Conservation (phyloP, 2,329 filamentous ascomycete species). For the Mariannaea elegans region DNA sequence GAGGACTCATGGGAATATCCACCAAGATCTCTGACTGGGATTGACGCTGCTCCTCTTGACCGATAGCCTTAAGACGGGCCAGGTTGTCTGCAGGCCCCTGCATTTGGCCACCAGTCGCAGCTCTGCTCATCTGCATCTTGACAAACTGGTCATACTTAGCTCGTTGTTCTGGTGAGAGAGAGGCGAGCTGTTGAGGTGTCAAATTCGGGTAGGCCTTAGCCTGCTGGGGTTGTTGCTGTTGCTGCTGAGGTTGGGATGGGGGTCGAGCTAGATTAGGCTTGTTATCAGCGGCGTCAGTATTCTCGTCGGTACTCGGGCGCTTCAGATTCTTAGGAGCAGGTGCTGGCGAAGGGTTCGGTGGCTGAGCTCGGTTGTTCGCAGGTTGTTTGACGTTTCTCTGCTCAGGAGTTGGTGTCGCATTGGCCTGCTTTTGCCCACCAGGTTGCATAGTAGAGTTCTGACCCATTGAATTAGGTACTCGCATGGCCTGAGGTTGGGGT, state of each 20-base stretch:
- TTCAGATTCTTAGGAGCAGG: conserved; percentile 58
- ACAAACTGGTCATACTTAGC: conserved; percentile 53
- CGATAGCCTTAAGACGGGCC: conserved; percentile 46
- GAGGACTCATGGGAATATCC: conserved; percentile 57
- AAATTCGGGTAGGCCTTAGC: conserved; percentile 36
- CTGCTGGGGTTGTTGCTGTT: conserved; percentile 4
- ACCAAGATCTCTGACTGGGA: conserved; percentile 51
- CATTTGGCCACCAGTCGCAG: conserved; percentile 20
- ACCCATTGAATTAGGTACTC: conserved; percentile 53
- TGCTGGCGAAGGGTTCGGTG: conserved; percentile 50
- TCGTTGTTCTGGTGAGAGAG: conserved; percentile 55
- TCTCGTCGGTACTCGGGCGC: conserved; percentile 59
- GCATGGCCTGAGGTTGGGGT: conserved; percentile 50
- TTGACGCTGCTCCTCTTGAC: conserved; percentile 52
- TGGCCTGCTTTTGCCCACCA: conserved; percentile 43
- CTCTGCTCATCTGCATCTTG: conserved; percentile 43
- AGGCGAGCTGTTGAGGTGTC: conserved; percentile 48
- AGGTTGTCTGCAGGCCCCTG: conserved; percentile 29
- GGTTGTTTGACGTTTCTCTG: conserved; percentile 39
- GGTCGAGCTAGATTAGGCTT: conserved; percentile 37
- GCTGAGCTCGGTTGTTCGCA: conserved; percentile 46
- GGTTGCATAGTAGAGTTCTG: conserved; percentile 48
- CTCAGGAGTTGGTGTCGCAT: conserved; percentile 38
- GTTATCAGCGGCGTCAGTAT: conserved; percentile 39
- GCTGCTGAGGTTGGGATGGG: conserved; percentile 36